These are phyloP conservation scores for Leishmania lainsoni DNA, from an alignment of 208 protist species.

Conservation along the genomic window DNA sequence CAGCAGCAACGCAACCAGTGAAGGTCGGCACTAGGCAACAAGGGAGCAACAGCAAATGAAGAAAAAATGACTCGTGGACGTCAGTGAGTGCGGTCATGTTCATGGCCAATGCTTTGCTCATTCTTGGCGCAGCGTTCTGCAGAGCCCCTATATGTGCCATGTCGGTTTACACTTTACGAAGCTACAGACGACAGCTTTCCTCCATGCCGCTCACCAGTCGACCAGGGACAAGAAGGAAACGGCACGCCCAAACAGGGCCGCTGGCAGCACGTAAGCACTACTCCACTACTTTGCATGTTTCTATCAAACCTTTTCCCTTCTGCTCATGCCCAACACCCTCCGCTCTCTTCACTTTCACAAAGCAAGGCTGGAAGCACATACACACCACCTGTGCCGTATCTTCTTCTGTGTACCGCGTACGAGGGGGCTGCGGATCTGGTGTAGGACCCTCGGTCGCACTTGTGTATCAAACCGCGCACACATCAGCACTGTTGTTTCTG, in stretches of 20 bases:
- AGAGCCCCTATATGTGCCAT: not conserved
- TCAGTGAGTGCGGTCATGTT: not conserved
- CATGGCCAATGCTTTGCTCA: not conserved
- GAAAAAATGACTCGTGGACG: not conserved
- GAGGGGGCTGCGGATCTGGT: not conserved
- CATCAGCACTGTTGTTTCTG: not conserved
- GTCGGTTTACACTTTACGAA: not conserved
- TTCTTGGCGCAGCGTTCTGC: not conserved
- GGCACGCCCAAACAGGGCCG: not conserved
- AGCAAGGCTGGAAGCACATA: not conserved
- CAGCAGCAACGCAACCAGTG: not conserved
- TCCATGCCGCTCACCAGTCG: not conserved
- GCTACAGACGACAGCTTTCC: not conserved
- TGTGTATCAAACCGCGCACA: not conserved
- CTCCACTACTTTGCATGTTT: not conserved
- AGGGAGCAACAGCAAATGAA: not conserved
- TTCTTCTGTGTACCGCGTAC: not conserved
- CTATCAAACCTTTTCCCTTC: not conserved
- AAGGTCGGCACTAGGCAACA: not conserved
- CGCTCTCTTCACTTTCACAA: not conserved
- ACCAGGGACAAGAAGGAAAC: not conserved
- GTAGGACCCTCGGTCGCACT: not conserved
- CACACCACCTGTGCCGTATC: not conserved
- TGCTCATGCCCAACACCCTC: not conserved
- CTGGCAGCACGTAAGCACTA: not conserved